Base-by-base conservation (phyloP, 106 monocot genomes). In the Cymbidium sinense region DNA sequence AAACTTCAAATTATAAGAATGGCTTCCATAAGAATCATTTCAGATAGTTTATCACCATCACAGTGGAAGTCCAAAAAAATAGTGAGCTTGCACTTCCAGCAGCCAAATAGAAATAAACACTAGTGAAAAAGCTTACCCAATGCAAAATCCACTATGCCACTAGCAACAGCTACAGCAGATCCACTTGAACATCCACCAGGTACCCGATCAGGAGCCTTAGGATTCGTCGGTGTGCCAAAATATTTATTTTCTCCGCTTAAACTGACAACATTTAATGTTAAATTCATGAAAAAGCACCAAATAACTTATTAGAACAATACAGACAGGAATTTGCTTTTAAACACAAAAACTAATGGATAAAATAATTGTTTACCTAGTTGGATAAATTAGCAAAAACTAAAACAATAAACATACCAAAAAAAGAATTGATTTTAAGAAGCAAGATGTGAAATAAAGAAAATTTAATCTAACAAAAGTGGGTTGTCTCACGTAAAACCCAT, bases 111-210 rank as follows among this genome's bases (percentile, higher is more conserved):
- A 33, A 70, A 18, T 34, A 64, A n/a, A 71, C 6, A 39, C 1
- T 7, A 29, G 37, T 71, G 30, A 25, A 74, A 25, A 71, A 83
- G 43, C 90, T 83, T 76, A 95, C 99, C 99, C 73, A 99, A 85
- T 15, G 99, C 77, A 44, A 99, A 89, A 51, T 99, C 99, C 25
- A 93, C 99, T 20, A 95, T 33, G 43, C 82, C 89, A 72, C 85
- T 78, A 80, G 95, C 88, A 79, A 95, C 92, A 79, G 93, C 87
- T 50, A 91, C 95, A 74, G 95, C 95, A 70, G 99, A 93, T 74
- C 99, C 99, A 78, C 95, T 90, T 13, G 87, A 99, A 70, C 86
- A 99, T 67, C 99, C 99, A 74, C 99, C 99, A 85, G 93, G 85
- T 51, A 89, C 77, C 78, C 89, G 82, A 19, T 93, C 95, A 65